These are phyloP conservation scores for Leishmania amazonensis DNA, from an alignment of 208 protist species.

Conservation along the genomic window DNA sequence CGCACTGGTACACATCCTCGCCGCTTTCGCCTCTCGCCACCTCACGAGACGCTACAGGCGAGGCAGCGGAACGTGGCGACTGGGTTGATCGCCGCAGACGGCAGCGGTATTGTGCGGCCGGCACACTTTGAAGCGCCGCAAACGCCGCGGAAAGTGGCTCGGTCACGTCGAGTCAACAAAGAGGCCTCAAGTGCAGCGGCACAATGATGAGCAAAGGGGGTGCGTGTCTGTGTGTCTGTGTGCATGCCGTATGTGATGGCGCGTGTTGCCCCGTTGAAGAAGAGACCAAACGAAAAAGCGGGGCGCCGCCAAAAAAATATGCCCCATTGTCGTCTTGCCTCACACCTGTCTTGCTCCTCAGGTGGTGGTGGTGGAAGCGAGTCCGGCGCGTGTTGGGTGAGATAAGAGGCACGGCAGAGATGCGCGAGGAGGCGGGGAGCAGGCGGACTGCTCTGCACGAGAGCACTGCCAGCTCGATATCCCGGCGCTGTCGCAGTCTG, in stretches of 20 bases:
- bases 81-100: not conserved
- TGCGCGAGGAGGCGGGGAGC: no score
- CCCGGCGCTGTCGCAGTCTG: no score
- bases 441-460: no score
- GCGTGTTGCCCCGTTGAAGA: not conserved
- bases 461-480: no score
- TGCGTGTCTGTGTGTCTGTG: conserved; percentile 5
- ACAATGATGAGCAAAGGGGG: not conserved
- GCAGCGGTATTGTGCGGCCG: not conserved
- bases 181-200: not conserved
- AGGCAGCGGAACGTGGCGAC: not conserved
- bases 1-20: not conserved
- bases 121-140: conserved; percentile 46
- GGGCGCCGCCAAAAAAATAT: no score
- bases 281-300: not conserved
- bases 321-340: not conserved
- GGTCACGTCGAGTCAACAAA: conserved; percentile 33
- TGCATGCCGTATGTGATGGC: not conserved
- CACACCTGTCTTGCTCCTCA: not conserved
- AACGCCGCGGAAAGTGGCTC: conserved; percentile 58
- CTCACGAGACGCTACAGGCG: conserved; percentile 1
- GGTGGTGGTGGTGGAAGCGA: not conserved
- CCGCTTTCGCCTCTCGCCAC: conserved; percentile 22
- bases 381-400: no score
- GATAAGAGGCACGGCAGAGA: no score